Evolutionary conservation across 164 flowering plant genomes (phyloP).

Genomic region (Malania oleifera): DNA sequence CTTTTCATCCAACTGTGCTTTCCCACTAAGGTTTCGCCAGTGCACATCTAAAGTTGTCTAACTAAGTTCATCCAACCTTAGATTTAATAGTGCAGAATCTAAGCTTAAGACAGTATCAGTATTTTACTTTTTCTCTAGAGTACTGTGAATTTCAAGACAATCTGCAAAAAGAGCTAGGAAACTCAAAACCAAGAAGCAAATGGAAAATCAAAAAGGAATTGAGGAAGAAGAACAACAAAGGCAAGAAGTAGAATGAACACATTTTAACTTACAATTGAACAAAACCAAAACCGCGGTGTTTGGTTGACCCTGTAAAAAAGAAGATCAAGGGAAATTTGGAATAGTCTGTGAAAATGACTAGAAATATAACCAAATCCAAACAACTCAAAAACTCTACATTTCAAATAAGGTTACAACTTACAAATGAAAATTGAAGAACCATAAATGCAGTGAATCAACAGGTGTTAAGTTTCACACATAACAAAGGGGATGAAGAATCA

Average conservation of each 20-base stretch:
- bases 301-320: conserved; percentile 55
- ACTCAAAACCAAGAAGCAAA: not conserved
- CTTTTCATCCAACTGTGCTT: no score
- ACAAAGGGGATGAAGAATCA: no score
- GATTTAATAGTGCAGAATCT: no score
- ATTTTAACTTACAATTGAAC: conserved; percentile 76
- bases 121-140: no score
- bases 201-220: not conserved
- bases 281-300: conserved; percentile 81
- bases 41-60: no score
- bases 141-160: no score
- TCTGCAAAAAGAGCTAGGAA: not conserved
- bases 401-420: not conserved
- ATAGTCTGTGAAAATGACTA: not conserved
- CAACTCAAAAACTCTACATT: not conserved
- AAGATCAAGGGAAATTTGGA: not conserved
- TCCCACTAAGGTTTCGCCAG: no score
- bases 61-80: no score
- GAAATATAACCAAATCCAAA: not conserved
- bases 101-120: not conserved
- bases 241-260: not conserved
- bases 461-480: no score
- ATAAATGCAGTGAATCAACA: no score
- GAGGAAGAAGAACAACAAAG: not conserved
- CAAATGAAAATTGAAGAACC: no score